Evolutionary conservation across 768 basidiomycete genomes (phyloP).

Genomic region (Auricularia auricula-judae): DNA sequence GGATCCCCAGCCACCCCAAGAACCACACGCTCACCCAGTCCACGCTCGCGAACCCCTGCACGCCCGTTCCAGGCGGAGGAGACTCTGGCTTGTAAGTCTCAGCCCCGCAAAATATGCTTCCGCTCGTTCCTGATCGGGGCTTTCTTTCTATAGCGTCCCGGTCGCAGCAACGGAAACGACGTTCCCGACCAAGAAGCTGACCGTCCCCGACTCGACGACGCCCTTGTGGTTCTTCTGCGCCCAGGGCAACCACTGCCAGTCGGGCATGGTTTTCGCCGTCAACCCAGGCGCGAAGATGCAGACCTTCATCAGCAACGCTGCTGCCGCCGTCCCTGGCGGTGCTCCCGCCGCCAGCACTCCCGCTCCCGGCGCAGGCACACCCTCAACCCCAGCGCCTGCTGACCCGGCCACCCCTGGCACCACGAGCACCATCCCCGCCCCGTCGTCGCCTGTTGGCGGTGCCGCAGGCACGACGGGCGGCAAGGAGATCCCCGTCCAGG

Average conservation of each 20-base stretch:
- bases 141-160: slow-evolving; percentile 26
- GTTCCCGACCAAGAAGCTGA: slow-evolving; percentile 42
- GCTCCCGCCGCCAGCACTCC: slow-evolving; percentile 10
- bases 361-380: slow-evolving; percentile 7
- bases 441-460: background rate
- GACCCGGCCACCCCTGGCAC: slow-evolving; percentile 17
- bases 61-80: slow-evolving; percentile 27
- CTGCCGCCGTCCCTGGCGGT: slow-evolving; percentile 20
- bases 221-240: slow-evolving; percentile 33
- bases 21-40: slow-evolving; percentile 23
- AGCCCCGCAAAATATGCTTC: background rate
- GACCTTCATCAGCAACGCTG: slow-evolving; percentile 43
- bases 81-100: slow-evolving; percentile 27
- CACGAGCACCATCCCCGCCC: background rate
- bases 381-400: slow-evolving; percentile 13
- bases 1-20: background rate
- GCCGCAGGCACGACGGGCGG: background rate
- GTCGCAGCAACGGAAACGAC: slow-evolving; percentile 32
- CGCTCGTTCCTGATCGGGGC: background rate
- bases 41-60: slow-evolving; percentile 25
- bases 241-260: slow-evolving; percentile 43
- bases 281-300: slow-evolving; percentile 45
- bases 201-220: slow-evolving; percentile 32
- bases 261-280: slow-evolving; percentile 54
- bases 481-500: background rate